Percentiles rank a stretch among this genome's conserved stretches.
phyloP scores from a whole-genome alignment of 2,329 filamentous ascomycete genomes.

The Monilinia aucupariae region DNA sequence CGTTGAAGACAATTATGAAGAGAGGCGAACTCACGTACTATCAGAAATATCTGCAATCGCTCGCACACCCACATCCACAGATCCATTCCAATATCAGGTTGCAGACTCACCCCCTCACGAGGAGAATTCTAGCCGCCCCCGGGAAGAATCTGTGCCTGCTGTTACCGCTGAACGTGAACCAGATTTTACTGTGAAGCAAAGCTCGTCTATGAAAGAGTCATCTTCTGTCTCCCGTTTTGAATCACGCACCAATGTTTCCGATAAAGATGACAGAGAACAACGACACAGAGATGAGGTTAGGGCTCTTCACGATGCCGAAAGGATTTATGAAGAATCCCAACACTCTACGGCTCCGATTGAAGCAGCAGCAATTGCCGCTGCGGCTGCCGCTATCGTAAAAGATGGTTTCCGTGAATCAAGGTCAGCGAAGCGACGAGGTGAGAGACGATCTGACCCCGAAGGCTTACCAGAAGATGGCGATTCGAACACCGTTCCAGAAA shows the following conservation, averaged over 20 bases:
- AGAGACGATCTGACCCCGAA: constrained; percentile 29
- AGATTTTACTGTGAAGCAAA: constrained; percentile 33
- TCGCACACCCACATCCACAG: constrained; percentile 29
- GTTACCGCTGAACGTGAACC: constrained; percentile 52
- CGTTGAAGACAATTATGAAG: constrained; percentile 22
- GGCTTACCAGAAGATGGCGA: constrained; percentile 18
- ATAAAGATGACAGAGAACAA: constrained; percentile 17
- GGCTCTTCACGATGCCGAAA: constrained; percentile 40
- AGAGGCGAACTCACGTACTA: constrained; percentile 31
- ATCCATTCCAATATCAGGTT: constrained; percentile 57
- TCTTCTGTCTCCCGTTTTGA: constrained; percentile 19
- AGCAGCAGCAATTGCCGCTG: constrained; percentile 43
- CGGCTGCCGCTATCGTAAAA: constrained; percentile 40
- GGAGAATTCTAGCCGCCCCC: constrained; percentile 20
- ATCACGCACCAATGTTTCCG: constrained; percentile 17
- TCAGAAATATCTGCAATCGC: constrained; percentile 26
- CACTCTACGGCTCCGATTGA: constrained; percentile 46
- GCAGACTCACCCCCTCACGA: constrained; percentile 44
- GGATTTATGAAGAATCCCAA: constrained; percentile 43
- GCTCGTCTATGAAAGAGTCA: constrained; percentile 28
- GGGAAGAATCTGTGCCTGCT: constrained; percentile 36
- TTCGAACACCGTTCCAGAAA: constrained; percentile 14
- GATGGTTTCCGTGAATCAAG: constrained; percentile 33
- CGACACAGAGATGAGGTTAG: constrained; percentile 20
- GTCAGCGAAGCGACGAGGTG: constrained; percentile 35